Evolutionary conservation across 495 filamentous ascomycete species (phyloP).

Genomic region (Penicillium maclennaniae): DNA sequence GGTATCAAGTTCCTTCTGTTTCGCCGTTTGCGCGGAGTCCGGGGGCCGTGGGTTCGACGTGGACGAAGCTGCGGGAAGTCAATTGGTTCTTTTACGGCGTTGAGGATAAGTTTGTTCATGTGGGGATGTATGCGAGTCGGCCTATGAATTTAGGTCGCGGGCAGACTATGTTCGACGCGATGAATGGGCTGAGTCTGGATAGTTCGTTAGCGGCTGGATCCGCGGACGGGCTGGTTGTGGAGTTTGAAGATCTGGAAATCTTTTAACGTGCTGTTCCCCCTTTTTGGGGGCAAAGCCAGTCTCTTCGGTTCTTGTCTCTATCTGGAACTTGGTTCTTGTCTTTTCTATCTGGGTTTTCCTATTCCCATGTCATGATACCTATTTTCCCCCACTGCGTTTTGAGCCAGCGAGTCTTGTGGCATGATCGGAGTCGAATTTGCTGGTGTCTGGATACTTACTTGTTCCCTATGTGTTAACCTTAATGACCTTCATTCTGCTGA

Average conservation of each 20-base stretch:
- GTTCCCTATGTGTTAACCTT: not conserved
- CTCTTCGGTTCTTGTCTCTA: slow-evolving; percentile 3
- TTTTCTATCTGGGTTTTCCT: too few species aligned
- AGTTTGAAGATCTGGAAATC: slow-evolving; percentile 57
- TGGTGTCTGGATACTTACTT: not conserved
- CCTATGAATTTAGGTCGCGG: slow-evolving; percentile 38
- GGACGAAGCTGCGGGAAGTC: slow-evolving; percentile 57
- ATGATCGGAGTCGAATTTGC: slow-evolving; percentile 18
- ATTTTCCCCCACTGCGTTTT: slow-evolving; percentile 22
- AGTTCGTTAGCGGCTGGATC: slow-evolving; percentile 20
- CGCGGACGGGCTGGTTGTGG: slow-evolving; percentile 47
- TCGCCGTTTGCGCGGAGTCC: slow-evolving; percentile 34
- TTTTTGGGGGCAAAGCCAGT: slow-evolving; percentile 8
- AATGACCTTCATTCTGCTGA: not conserved
- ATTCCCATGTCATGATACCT: slow-evolving; percentile 14
- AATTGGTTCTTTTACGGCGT: slow-evolving; percentile 60
- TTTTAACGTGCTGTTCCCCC: slow-evolving; percentile 29
- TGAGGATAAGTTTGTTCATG: slow-evolving; percentile 55
- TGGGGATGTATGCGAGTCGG: slow-evolving; percentile 55
- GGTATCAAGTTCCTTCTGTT: slow-evolving; percentile 47
- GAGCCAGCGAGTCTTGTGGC: slow-evolving; percentile 23
- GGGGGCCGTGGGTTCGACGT: slow-evolving; percentile 42
- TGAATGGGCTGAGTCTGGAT: slow-evolving; percentile 36
- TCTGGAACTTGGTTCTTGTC: too few species aligned
- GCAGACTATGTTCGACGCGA: slow-evolving; percentile 41